These are phyloP conservation scores for Botrytis fabae DNA, from an alignment of 2,329 filamentous ascomycete genomes.

Conservation along the genomic window DNA sequence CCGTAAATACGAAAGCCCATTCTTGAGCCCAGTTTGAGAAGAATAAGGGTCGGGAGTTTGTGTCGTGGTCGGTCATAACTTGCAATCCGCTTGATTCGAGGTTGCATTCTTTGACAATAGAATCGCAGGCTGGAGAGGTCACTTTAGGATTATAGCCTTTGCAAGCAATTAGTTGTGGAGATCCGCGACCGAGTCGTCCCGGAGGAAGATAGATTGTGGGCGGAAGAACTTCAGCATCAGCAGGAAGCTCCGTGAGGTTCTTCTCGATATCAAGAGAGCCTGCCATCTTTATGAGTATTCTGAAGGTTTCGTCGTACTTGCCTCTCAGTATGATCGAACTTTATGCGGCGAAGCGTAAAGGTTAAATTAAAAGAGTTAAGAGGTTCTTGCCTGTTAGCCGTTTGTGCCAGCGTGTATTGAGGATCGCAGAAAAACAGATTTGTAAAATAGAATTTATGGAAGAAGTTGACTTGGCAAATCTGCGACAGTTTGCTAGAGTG, in stretches of 20 bases:
- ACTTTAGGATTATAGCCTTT: not conserved
- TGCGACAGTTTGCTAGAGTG: not conserved
- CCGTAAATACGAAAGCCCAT: conserved; percentile 40
- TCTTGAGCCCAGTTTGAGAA: conserved; percentile 35
- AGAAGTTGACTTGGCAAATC: not conserved
- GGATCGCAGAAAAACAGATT: not conserved
- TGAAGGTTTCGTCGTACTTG: not conserved
- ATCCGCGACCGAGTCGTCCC: not conserved
- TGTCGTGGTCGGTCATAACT: conserved; percentile 29
- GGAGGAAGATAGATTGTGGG: not conserved
- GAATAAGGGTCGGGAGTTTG: conserved; percentile 30
- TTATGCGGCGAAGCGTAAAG: not conserved
- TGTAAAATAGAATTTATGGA: not conserved
- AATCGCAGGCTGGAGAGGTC: not conserved
- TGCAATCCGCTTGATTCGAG: not conserved
- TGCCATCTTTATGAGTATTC: not conserved
- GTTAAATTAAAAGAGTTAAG: not conserved
- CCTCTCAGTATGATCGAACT: not conserved
- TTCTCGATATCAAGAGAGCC: not conserved
- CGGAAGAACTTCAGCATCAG: not conserved
- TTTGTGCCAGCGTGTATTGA: not conserved
- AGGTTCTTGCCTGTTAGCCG: not conserved
- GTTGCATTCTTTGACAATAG: conserved; percentile 8
- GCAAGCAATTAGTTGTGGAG: not conserved
- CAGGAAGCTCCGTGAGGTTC: not conserved